Base-by-base conservation (phyloP, 257 asterid species). In the Solanum paucissectum region DNA sequence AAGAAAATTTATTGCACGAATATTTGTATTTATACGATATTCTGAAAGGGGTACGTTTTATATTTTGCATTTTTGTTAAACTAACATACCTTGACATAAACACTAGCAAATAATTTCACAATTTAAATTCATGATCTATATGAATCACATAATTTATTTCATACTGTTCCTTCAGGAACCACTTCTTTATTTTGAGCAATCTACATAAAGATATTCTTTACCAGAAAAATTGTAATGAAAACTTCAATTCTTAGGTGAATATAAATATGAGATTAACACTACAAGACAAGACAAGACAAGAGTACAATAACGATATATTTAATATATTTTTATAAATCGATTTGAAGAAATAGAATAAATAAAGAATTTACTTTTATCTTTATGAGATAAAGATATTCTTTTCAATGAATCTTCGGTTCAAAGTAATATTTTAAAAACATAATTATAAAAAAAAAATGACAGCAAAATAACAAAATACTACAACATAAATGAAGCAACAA, bases 1-100 rank as follows among this genome's bases (percentile, higher is more conserved):
- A 52, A 52, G 23, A 52, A 0, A 16, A 52, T 16, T 52, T 52
- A 16, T 52, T 0, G 62, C 0, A 16, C 0, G 0, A 52, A 52
- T 52, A 8, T 52, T 52, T 52, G 62, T 52, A 52, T 52, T 52
- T 16, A 52, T 52, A 0, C 0, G 62, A 52, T 52, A 52, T 52
- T 52, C 0, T 16, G 23, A 52, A 52, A 16, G 23, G 23, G 0
- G 5, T 46, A 10, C 13, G 14, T 52, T 52, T 3, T 46, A 3
- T 52, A 16, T 16, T 2, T 6, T 52, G 0, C 9, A 52, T 52
- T 52, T 52, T 52, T 0, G 9, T 52, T 52, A 52, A 52, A 52
- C 16, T 52, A 52, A 16, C 62, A 52, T 16, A 52, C 9, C 62
- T 52, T 52, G 62, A 49, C 62, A 52, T 52, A 52, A 0, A 52